Conservation (phyloP, 2,329 filamentous ascomycete species). For the Aureobasidium sp. region DNA sequence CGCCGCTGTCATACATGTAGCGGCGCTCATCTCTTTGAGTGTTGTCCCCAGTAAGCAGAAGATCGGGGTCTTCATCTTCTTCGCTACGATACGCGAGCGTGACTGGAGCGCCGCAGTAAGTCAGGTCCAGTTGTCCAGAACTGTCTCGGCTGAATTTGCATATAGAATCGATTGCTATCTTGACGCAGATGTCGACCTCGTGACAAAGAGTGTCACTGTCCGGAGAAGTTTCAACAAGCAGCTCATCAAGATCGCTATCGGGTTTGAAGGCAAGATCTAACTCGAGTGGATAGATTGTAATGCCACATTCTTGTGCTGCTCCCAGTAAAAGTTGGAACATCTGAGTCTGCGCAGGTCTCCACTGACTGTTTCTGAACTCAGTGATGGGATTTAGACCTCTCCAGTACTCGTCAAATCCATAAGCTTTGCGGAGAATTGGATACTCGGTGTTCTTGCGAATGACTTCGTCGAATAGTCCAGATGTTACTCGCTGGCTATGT, state of each 20-base stretch:
- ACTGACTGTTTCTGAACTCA: neutral
- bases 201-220: neutral
- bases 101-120: too few species aligned
- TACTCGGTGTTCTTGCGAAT: neutral
- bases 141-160: too few species aligned
- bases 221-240: too few species aligned
- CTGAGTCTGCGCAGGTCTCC: neutral
- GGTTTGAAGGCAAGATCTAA: neutral
- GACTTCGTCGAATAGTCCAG: neutral
- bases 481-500: neutral
- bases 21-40: too few species aligned
- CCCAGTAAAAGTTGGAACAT: fast-evolving
- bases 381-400: neutral
- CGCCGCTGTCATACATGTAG: too few species aligned
- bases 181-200: neutral
- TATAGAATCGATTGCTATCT: neutral
- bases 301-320: too few species aligned
- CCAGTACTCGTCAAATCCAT: neutral
- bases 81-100: too few species aligned
- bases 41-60: too few species aligned
- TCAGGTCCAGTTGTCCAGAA: too few species aligned
- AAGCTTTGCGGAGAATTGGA: neutral
- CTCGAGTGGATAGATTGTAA: neutral
- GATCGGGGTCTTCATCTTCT: too few species aligned
- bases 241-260: neutral